These are phyloP conservation scores for Serendipita vermifera DNA, from an alignment of 768 basidiomycete genomes.

Conservation along the genomic window DNA sequence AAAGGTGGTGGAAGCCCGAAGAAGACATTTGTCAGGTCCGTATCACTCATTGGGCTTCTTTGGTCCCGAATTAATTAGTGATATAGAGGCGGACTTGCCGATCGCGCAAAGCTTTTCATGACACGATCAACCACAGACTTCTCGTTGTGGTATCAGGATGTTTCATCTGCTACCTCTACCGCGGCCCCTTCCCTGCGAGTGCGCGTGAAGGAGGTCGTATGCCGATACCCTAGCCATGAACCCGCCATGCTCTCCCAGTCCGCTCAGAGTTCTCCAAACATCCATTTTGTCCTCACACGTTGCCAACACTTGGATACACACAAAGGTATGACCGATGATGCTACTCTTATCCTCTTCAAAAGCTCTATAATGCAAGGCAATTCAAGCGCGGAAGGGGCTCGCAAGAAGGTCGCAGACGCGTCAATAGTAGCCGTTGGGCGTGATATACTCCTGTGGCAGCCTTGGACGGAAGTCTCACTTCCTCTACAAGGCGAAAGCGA, in stretches of 20 bases:
- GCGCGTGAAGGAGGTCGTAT: not conserved
- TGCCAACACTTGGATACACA: not conserved
- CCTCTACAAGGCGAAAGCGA: not conserved
- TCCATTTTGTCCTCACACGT: not conserved
- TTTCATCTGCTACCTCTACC: not conserved
- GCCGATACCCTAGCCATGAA: not conserved
- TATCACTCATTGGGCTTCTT: not conserved
- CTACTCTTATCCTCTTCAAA: not conserved
- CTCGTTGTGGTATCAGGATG: not conserved
- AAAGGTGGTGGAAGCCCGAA: not conserved
- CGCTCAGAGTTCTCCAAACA: no score
- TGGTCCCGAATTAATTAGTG: not conserved
- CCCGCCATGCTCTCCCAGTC: not conserved
- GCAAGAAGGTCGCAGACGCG: not conserved
- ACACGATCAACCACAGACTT: not conserved
- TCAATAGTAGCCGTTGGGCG: not conserved
- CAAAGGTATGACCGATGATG: not conserved
- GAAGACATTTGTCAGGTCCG: not conserved
- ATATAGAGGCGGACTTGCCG: not conserved
- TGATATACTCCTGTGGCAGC: not conserved
- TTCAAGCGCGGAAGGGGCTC: not conserved
- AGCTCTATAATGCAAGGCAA: no score
- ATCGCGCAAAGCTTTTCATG: not conserved
- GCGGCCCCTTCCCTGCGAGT: not conserved
- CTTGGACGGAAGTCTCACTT: not conserved